Base-by-base conservation (phyloP, 257 asterid genomes). In the Lantana camara region DNA sequence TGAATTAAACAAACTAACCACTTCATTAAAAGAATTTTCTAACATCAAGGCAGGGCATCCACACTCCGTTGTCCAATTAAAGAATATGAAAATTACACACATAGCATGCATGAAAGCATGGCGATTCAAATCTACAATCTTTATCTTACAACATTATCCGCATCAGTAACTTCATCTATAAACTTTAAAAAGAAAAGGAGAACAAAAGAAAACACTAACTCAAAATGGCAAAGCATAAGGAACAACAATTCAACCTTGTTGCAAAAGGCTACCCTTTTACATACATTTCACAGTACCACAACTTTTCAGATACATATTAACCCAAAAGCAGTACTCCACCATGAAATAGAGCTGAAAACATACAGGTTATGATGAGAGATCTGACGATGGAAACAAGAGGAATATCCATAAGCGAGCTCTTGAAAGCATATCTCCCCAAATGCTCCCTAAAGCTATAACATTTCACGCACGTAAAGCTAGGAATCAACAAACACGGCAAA, bases 391-490 rank as follows among this genome's bases (percentile, higher is more conserved):
- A 93, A 62, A 93, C 88, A 17, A 84, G 51, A 48, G 99, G 99
- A 81, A 93, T 90, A 63, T 93, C 99, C 71, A 84, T 69, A 52
- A 93, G 91, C 52, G 99, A 93, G 82, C 82, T 90, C 95, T 72
- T 93, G 82, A 93, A 90, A 9, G 84, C 67, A 54, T 93, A 93
- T 79, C 91, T 84, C 75, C 57, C 69, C 78, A 87, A 85, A 81
- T 93, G 95, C 68, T 87, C 90, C 73, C 73, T 77, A 60, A 83
- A 76, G 58, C 81, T 80, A 23, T 81, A 79, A 72, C 96, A 87
- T 50, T 64, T 87, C 1, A 93, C 80, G 69, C 99, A 93, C 24
- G 94, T 77, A 61, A 93, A 93, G 87, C 91, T 87, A 60, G 86
- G 76, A 60, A 93, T 67, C 16, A 93, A 59, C 72, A 85, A 60